Conservation (phyloP, 2,329 filamentous ascomycete genomes). For the Phyllosticta capitalensis region DNA sequence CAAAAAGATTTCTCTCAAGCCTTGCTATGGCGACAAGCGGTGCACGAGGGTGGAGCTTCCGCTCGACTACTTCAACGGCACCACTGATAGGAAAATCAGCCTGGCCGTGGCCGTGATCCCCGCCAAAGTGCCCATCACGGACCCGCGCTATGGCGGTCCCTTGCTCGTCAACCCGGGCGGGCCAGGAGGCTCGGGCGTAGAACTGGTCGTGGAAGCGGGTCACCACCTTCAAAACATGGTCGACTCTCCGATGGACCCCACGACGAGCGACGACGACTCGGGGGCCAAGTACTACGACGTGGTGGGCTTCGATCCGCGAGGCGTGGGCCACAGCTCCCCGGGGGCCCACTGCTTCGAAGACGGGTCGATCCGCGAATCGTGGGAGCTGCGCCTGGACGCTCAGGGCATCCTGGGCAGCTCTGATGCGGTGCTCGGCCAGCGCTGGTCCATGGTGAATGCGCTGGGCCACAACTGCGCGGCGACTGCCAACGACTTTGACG, state of each 20-base stretch:
- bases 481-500: constrained; percentile 22
- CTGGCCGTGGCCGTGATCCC: constrained; percentile 25
- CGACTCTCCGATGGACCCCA: constrained; percentile 15
- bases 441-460: constrained; percentile 34
- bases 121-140: constrained; percentile 25
- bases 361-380: constrained; percentile 23
- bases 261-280: constrained; percentile 16
- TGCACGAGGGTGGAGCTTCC: constrained; percentile 28
- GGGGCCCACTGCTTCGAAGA: constrained; percentile 26
- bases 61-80: constrained; percentile 29
- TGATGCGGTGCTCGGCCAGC: constrained; percentile 32
- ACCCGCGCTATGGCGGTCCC: constrained; percentile 32
- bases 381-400: constrained; percentile 26
- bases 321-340: constrained; percentile 29
- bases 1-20: constrained; percentile 21
- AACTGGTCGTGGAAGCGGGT: constrained; percentile 20
- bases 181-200: constrained; percentile 33
- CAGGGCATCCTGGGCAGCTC: constrained; percentile 33
- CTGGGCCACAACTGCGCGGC: constrained; percentile 22
- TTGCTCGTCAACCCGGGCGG: constrained; percentile 37
- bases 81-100: constrained; percentile 20
- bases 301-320: constrained; percentile 37
- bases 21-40: constrained; percentile 23
- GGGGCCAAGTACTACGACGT: constrained; percentile 32
- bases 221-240: constrained; percentile 20